Percentiles rank a stretch among this genome's conserved stretches.
Evolutionary conservation across 345 rosid genomes (phyloP).

Genomic region (Rhodamnia rubescens): DNA sequence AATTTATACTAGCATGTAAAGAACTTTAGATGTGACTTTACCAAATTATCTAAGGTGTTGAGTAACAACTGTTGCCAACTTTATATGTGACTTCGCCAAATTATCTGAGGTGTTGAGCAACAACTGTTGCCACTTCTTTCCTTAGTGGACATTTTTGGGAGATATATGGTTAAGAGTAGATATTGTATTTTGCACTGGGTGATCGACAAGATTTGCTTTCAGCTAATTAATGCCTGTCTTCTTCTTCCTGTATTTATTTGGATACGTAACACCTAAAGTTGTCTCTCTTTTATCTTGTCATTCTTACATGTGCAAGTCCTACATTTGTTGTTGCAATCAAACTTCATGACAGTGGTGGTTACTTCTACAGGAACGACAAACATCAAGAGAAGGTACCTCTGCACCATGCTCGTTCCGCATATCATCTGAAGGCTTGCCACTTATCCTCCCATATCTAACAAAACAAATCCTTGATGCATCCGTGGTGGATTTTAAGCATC

Average conservation of each 20-base stretch:
- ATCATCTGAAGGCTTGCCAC: slow-evolving; percentile 89
- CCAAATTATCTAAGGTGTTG: not conserved
- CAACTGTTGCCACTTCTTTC: not conserved
- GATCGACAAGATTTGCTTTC: not conserved
- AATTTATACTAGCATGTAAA: not conserved
- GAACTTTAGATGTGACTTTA: not conserved
- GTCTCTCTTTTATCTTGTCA: not conserved
- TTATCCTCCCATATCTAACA: slow-evolving; percentile 78
- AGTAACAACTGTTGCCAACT: not conserved
- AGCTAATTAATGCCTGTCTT: not conserved
- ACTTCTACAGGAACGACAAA: slow-evolving; percentile 60
- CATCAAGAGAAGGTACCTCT: slow-evolving; percentile 67
- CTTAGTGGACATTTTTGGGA: not conserved
- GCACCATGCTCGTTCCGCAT: slow-evolving; percentile 77
- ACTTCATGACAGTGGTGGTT: not conserved
- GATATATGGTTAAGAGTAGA: not conserved
- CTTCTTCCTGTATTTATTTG: not conserved
- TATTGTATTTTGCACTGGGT: not conserved
- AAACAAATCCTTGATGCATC: slow-evolving; percentile 69
- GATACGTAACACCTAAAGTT: not conserved
- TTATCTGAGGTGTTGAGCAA: not conserved
- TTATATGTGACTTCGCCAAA: not conserved
- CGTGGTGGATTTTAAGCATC: slow-evolving; percentile 65
- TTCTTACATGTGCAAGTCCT: not conserved
- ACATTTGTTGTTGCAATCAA: not conserved